Evolutionary conservation across 805 yeast genomes (phyloP).

Genomic region (Suhomyces pyralidae): DNA sequence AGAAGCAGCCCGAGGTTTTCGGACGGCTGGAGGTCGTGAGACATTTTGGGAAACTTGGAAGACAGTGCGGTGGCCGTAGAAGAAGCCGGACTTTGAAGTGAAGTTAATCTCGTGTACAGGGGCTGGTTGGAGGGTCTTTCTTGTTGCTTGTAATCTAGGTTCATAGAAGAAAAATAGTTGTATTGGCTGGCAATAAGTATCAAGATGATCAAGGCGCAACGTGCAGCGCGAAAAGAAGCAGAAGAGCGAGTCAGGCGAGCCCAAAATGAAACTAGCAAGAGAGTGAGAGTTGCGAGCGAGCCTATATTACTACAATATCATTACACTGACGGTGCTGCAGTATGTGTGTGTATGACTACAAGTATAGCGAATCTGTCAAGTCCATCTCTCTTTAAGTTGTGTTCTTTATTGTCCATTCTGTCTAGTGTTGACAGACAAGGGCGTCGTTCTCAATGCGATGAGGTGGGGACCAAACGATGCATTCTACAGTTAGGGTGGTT

Average conservation of each 20-base stretch:
- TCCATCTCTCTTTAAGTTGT: background rate
- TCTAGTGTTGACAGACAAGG: background rate
- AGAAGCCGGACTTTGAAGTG: conserved; percentile 3
- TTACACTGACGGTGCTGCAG: background rate
- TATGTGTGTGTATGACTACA: background rate
- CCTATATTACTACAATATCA: background rate
- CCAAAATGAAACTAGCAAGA: background rate
- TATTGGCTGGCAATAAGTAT: background rate
- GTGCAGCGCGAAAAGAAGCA: background rate
- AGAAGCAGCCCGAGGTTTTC: background rate
- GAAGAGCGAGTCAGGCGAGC: background rate
- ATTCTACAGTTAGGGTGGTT: background rate
- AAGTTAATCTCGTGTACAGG: background rate
- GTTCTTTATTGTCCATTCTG: background rate
- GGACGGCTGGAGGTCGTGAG: background rate
- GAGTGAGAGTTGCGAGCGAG: background rate
- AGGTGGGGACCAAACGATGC: background rate
- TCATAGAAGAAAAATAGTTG: background rate
- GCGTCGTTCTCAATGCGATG: background rate
- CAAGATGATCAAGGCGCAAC: background rate
- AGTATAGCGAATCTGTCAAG: background rate
- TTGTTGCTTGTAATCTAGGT: background rate
- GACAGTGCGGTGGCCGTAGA: conserved; percentile 2
- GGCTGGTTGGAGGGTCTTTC: background rate
- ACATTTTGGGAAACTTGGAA: background rate